These are phyloP conservation scores for Beauveria bassiana DNA, from an alignment of 2,329 filamentous ascomycete species.

Conservation along the genomic window DNA sequence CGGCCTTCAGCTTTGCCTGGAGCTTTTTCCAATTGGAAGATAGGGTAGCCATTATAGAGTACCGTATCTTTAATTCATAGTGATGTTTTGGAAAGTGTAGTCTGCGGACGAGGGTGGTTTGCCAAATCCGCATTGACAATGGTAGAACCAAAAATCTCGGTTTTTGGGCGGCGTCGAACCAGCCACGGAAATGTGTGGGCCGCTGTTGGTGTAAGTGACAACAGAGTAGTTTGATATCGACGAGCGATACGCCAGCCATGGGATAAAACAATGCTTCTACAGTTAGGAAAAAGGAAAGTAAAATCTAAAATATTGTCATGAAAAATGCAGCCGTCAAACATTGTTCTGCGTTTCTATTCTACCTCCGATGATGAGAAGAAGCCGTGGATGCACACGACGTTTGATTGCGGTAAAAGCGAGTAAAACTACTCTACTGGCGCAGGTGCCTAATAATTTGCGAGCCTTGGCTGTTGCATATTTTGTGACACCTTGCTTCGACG, in stretches of 20 bases:
- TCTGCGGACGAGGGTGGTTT: not conserved
- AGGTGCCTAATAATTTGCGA: not conserved
- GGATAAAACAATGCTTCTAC: not conserved
- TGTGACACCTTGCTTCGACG: too few relatives aligned
- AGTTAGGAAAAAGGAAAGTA: too few relatives aligned
- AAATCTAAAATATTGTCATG: too few relatives aligned
- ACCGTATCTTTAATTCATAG: not conserved
- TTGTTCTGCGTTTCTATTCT: too few relatives aligned
- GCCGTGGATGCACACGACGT: too few relatives aligned
- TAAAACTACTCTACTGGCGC: too few relatives aligned
- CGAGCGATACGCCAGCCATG: not conserved
- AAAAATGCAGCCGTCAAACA: too few relatives aligned
- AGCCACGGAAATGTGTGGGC: not conserved
- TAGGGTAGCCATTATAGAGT: conserved; percentile 34
- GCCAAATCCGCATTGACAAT: not conserved
- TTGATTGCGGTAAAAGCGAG: too few relatives aligned
- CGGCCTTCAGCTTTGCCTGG: conserved; percentile 52
- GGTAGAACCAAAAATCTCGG: not conserved
- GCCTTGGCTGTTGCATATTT: too few relatives aligned
- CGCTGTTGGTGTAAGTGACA: not conserved
- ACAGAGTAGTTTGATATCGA: not conserved
- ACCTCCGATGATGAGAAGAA: too few relatives aligned
- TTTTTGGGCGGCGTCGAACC: not conserved
- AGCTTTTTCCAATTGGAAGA: conserved; percentile 75
- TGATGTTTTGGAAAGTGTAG: not conserved